Evolutionary conservation across 257 asterid species (phyloP).

Genomic region (Solanum peruvianum): DNA sequence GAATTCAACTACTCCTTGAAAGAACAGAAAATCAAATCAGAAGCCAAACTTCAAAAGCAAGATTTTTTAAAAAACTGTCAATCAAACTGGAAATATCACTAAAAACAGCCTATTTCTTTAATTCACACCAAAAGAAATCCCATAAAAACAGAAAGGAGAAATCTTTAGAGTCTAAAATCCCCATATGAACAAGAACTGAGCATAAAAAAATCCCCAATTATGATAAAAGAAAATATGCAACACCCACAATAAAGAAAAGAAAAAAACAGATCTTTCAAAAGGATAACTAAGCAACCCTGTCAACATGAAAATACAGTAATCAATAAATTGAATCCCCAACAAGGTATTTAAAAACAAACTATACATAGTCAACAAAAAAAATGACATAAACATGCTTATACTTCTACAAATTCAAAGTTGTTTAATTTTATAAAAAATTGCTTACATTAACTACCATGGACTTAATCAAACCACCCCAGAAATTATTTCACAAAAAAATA

Average conservation of each 20-base stretch:
- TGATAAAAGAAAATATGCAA: neutral
- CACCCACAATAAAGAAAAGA: neutral
- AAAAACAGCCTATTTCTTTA: neutral
- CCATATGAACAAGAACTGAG: neutral
- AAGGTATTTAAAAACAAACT: neutral
- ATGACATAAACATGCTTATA: neutral
- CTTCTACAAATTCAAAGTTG: neutral
- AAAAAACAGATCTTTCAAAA: neutral
- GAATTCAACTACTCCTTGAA: neutral
- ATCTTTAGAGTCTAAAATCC: neutral
- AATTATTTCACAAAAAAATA: neutral
- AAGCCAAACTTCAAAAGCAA: neutral
- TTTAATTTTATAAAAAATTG: rapidly evolving
- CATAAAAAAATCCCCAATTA: neutral
- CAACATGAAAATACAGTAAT: neutral
- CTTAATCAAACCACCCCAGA: neutral
- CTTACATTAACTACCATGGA: neutral
- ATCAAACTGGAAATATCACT: neutral
- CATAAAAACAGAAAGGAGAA: neutral
- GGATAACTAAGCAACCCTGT: neutral
- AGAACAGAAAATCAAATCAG: neutral
- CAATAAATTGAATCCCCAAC: neutral
- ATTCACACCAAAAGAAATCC: neutral
- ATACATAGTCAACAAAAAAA: neutral
- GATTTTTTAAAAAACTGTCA: neutral